Conservation (phyloP, 2,329 filamentous ascomycete genomes). For the Ascochyta lentis region DNA sequence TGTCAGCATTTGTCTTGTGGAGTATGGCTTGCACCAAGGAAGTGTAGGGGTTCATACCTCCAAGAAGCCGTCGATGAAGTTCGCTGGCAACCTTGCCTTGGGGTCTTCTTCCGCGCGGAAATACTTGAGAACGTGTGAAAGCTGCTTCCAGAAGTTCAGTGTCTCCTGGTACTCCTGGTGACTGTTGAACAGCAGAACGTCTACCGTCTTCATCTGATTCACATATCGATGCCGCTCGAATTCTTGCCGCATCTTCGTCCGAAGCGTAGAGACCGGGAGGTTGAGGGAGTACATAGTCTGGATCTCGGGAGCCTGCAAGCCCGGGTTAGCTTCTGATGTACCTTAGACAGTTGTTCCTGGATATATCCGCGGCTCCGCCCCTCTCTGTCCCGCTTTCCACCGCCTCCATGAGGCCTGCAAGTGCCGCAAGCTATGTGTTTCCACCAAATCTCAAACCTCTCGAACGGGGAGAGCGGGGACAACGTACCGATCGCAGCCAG, state of each 20-base stretch:
- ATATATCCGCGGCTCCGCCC: not conserved
- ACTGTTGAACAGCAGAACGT: conserved; percentile 89
- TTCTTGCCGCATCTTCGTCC: conserved; percentile 93
- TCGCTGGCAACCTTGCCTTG: conserved; percentile 77
- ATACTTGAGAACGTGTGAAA: conserved; percentile 94
- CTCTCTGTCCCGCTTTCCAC: not conserved
- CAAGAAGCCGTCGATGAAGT: conserved; percentile 93
- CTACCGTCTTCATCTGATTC: conserved; percentile 84
- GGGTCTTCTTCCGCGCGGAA: conserved; percentile 88
- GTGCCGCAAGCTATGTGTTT: not conserved
- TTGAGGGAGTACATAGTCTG: conserved; percentile 96
- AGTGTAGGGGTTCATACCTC: conserved; percentile 67
- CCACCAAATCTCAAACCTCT: not conserved
- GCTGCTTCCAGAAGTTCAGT: conserved; percentile 99
- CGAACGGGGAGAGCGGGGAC: not conserved
- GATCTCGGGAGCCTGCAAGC: conserved; percentile 84
- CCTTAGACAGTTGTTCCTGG: not conserved
- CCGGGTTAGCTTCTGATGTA: conserved; percentile 18
- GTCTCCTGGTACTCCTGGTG: conserved; percentile 97
- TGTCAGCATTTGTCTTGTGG: conserved; percentile 11
- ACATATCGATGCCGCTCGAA: conserved; percentile 96
- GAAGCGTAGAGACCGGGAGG: conserved; percentile 83
- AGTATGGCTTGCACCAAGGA: not conserved
- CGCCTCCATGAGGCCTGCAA: not conserved
- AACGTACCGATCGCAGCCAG: conserved; percentile 93